These are phyloP conservation scores for Phytophthora colocasiae DNA, from an alignment of 352 stramenopile genomes.

Conservation along the genomic window DNA sequence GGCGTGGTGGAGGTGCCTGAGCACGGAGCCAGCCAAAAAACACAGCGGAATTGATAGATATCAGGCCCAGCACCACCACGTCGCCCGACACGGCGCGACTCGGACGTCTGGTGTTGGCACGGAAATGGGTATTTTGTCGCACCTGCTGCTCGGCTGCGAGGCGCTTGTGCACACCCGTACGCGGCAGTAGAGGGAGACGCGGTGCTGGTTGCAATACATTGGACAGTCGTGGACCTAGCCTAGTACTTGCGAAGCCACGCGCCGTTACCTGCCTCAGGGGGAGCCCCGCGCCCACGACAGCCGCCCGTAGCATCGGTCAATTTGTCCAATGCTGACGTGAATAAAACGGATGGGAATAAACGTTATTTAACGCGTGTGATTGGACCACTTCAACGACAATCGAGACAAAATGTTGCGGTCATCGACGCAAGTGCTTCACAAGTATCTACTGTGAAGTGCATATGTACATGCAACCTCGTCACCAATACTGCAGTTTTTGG, in stretches of 20 bases:
- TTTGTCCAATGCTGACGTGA: no score
- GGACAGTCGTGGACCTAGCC: background rate
- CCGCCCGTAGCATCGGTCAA: slow-evolving; percentile 25
- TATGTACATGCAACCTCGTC: no score
- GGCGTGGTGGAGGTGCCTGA: slow-evolving; percentile 46
- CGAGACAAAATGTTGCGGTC: no score
- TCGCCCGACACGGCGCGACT: slow-evolving; percentile 44
- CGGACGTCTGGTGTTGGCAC: slow-evolving; percentile 27
- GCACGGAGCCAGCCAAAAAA: slow-evolving; percentile 67
- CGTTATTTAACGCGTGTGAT: slow-evolving; percentile 2
- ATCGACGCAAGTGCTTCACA: no score
- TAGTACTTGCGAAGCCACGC: slow-evolving; percentile 18
- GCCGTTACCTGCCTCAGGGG: slow-evolving; percentile 10
- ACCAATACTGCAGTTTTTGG: no score
- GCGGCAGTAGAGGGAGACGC: slow-evolving; percentile 11
- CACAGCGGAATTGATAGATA: slow-evolving; percentile 63
- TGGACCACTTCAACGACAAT: background rate
- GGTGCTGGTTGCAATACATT: slow-evolving; percentile 20
- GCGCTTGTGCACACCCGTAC: slow-evolving; percentile 5
- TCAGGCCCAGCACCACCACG: slow-evolving; percentile 55
- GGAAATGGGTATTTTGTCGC: slow-evolving; percentile 35
- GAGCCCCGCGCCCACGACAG: slow-evolving; percentile 13
- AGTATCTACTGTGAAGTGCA: no score
- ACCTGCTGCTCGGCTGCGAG: slow-evolving; percentile 22
- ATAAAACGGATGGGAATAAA: background rate